Evolutionary conservation across 2,329 filamentous ascomycete species (phyloP), one percentile per base, ranked within the genome.

Genomic region (Penicillium sp.): DNA sequence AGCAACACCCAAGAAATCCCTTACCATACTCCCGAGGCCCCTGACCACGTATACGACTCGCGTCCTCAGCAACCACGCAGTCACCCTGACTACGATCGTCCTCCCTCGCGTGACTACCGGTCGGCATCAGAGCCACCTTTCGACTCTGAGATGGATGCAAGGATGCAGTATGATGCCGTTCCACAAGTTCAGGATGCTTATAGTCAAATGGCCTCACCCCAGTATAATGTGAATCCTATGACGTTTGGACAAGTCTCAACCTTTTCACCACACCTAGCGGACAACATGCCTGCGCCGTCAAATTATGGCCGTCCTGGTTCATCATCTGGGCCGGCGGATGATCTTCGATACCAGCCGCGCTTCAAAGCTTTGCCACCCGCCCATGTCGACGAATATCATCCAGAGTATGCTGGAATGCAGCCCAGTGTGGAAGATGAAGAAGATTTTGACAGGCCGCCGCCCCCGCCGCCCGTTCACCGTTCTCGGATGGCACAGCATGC

Each of bases 391-490:
- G 56, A 58, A 38, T 73, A 72, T 48, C 69, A 71, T 49, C 59
- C 64, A 15, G 65, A 72, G 50, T 73, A 76, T 56, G 71, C 70
- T 10, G 70, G 72, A 6, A 77, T 78, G 76, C 76, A 78, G 52
- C 74, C 76, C 8, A 74, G 74, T 0, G 76, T 78, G 43, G 76
- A 78, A 56, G 76, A 78, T 62, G 76, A 73, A 54, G 66, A 71
- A 9, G 71, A 74, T 10, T 39, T 39, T 9, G 70, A 72, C 36
- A 66, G 59, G 5, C 63, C 61, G n/a, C 68, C 70, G 16, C 70
- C 71, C 33, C 69, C 70, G 10, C 70, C 70, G 1, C 70, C 70
- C 1, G 63, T 67, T 12, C 70, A 73, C 54, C 65, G 70, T 46
- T 69, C 70, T 33, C 63, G 62, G 29, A 58, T 67, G 56, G 61